Evolutionary conservation across 192 early-diverging fungal species (phyloP).

Genomic region (Linnemannia schmuckeri): DNA sequence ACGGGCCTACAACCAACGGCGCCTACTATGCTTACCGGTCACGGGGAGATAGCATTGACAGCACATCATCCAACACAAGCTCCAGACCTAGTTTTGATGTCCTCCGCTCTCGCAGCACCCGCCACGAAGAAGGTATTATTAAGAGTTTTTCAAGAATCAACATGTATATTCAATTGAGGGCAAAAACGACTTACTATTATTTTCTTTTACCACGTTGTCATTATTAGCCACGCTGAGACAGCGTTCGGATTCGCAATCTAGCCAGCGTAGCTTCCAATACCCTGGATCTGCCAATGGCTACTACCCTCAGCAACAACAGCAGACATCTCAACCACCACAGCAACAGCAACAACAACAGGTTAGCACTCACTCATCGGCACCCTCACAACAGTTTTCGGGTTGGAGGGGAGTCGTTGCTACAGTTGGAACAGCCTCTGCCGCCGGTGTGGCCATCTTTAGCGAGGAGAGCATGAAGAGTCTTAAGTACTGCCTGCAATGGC

Average conservation of each 20-base stretch:
- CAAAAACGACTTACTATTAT: not conserved
- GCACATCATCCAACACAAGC: slow-evolving; percentile 38
- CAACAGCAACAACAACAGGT: slow-evolving; percentile 32
- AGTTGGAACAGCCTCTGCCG: slow-evolving; percentile 73
- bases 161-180: not conserved
- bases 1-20: slow-evolving; percentile 16
- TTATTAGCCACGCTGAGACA: slow-evolving; percentile 30
- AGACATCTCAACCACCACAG: slow-evolving; percentile 11
- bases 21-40: slow-evolving; percentile 46
- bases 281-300: slow-evolving; percentile 27
- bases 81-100: slow-evolving; percentile 52
- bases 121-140: slow-evolving; percentile 45
- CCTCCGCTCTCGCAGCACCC: slow-evolving; percentile 29
- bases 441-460: slow-evolving; percentile 84
- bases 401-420: slow-evolving; percentile 77
- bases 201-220: not conserved
- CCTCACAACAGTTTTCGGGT: slow-evolving; percentile 54
- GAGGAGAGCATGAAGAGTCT: slow-evolving; percentile 91
- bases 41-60: slow-evolving; percentile 51
- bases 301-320: slow-evolving; percentile 49
- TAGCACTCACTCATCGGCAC: slow-evolving; percentile 1
- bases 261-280: slow-evolving; percentile 39
- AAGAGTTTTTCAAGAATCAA: not conserved
- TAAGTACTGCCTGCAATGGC: slow-evolving; percentile 90
- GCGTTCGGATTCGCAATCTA: slow-evolving; percentile 50